These are phyloP conservation scores for Cytospora chrysosperma DNA, from an alignment of 2,329 filamentous ascomycete species.

Conservation along the genomic window DNA sequence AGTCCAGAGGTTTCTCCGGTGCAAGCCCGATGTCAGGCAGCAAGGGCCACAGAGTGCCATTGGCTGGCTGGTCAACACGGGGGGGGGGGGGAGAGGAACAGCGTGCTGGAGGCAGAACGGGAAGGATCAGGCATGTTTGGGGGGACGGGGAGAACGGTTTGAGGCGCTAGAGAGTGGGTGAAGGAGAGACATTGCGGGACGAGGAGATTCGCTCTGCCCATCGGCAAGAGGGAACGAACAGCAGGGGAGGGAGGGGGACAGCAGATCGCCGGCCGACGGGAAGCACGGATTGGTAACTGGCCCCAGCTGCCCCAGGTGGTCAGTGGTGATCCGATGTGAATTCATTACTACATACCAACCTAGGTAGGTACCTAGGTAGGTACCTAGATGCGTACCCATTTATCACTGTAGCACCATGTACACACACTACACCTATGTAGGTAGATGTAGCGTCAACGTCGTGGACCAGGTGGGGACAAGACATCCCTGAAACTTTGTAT, in stretches of 20 bases:
- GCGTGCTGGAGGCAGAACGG: slow-evolving; percentile 1
- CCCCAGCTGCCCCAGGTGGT: not conserved
- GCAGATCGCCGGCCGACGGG: slow-evolving; percentile 9
- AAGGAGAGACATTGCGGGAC: slow-evolving; percentile 17
- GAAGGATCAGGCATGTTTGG: slow-evolving; percentile 6
- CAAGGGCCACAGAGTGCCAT: slow-evolving; percentile 8
- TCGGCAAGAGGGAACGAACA: slow-evolving; percentile 8
- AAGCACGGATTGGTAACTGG: slow-evolving; percentile 11
- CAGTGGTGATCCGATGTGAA: not conserved
- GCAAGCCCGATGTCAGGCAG: not conserved
- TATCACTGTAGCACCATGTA: no score
- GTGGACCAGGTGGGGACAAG: slow-evolving; percentile 1
- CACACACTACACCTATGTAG: not conserved
- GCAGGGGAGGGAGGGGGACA: slow-evolving; percentile 3
- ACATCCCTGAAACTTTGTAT: not conserved
- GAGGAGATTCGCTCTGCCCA: slow-evolving; percentile 17
- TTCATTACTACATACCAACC: no score
- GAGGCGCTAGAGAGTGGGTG: slow-evolving; percentile 4
- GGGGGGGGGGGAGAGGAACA: no score
- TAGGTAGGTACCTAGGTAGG: not conserved
- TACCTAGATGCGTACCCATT: no score
- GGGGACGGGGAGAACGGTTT: slow-evolving; percentile 15
- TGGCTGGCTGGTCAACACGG: slow-evolving; percentile 3
- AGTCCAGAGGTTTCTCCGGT: slow-evolving; percentile 1
- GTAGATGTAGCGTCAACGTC: not conserved